phyloP scores from a whole-genome alignment of 352 stramenopile species.

The Phytophthora pinifolia region DNA sequence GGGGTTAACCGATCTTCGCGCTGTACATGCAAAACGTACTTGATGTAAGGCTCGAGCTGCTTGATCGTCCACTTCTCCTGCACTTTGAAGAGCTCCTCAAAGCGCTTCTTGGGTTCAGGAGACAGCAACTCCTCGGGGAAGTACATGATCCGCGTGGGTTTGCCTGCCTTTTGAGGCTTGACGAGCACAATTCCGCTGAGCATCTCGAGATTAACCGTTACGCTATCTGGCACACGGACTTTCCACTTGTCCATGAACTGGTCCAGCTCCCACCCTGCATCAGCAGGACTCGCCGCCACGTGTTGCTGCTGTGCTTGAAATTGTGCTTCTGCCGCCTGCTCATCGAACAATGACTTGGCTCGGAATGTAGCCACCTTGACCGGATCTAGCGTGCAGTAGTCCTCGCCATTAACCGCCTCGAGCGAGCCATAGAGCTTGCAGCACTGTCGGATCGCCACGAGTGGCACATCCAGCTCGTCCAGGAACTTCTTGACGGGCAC shows the following conservation, averaged over 20 bases:
- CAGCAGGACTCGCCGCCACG: slow-evolving; percentile 20
- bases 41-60: slow-evolving; percentile 82
- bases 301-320: slow-evolving; percentile 40
- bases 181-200: slow-evolving; percentile 65
- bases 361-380: slow-evolving; percentile 73
- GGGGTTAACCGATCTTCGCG: slow-evolving; percentile 1
- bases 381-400: slow-evolving; percentile 52
- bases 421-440: slow-evolving; percentile 63
- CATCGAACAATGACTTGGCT: slow-evolving; percentile 73
- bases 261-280: slow-evolving; percentile 52
- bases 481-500: slow-evolving; percentile 48
- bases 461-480: slow-evolving; percentile 36
- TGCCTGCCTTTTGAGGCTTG: slow-evolving; percentile 41
- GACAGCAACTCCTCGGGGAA: slow-evolving; percentile 67
- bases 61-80: slow-evolving; percentile 85
- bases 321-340: slow-evolving; percentile 43
- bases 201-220: slow-evolving; percentile 63
- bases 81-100: slow-evolving; percentile 73
- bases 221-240: slow-evolving; percentile 64
- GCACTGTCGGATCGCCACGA: slow-evolving; percentile 68
- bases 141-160: slow-evolving; percentile 53
- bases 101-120: slow-evolving; percentile 73
- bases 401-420: slow-evolving; percentile 11
- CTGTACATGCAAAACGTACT: slow-evolving; percentile 36
- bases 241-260: slow-evolving; percentile 86